Percentiles rank a stretch among this genome's conserved stretches.
Conservation (phyloP, 257 asterid species). For the Gentiana dahurica region DNA sequence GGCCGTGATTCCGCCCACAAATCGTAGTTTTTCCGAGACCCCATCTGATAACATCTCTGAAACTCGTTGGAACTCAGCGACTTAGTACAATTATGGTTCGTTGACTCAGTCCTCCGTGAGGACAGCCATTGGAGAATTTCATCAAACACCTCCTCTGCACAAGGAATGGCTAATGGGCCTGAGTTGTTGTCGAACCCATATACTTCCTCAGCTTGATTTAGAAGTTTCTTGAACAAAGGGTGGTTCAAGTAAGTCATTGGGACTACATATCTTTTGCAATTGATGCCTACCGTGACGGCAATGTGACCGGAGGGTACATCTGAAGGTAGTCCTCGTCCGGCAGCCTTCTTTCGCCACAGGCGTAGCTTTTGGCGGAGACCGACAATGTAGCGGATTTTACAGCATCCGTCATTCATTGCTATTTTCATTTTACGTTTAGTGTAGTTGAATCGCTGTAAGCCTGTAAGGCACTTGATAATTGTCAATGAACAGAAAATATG, state of each 20-base stretch:
- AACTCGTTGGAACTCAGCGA: slow-evolving; percentile 21
- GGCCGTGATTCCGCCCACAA: slow-evolving; percentile 26
- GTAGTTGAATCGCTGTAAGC: no score
- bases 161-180: slow-evolving; percentile 51
- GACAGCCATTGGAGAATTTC: slow-evolving; percentile 31
- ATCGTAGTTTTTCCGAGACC: slow-evolving; percentile 16
- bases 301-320: slow-evolving; percentile 50
- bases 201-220: slow-evolving; percentile 45
- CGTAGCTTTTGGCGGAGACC: slow-evolving; percentile 40
- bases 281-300: slow-evolving; percentile 32
- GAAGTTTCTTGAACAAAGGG: slow-evolving; percentile 34
- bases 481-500: no score
- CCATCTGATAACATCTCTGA: slow-evolving; percentile 23
- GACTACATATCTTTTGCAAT: slow-evolving; percentile 27
- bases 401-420: slow-evolving; percentile 22
- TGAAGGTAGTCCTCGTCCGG: slow-evolving; percentile 16
- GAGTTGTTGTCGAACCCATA: slow-evolving; percentile 24
- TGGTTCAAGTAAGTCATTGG: slow-evolving; percentile 42
- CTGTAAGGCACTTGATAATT: no score
- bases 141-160: slow-evolving; percentile 41
- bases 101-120: slow-evolving; percentile 11
- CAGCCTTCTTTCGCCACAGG: slow-evolving; percentile 41
- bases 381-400: slow-evolving; percentile 38
- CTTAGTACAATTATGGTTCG: slow-evolving; percentile 6
- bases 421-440: neutral